Base-by-base conservation (phyloP, 2,329 filamentous ascomycete genomes). In the Colletotrichum neosansevieriae region DNA sequence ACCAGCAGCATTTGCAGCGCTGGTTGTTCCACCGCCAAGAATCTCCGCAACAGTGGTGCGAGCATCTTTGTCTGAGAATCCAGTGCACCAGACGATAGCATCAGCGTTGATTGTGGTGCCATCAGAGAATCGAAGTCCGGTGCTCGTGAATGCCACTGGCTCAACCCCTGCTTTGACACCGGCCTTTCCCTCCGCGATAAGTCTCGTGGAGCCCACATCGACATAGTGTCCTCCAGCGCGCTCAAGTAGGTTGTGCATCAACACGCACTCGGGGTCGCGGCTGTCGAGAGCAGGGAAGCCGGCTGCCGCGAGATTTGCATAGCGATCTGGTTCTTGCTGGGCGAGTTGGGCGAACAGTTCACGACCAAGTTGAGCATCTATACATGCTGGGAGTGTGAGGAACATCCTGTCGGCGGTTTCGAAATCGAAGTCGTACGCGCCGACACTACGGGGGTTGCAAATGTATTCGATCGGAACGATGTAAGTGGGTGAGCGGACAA, bases 11-110 rank as follows among this genome's bases (percentile, higher is more conserved):
- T 29, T 29, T 6, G 17, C 7, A 11, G 9, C 42, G 29, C 49
- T 40, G 2, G 57, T 42, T 0, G 77, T 54, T 1, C 58, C 67
- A 11, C 64, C 73, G 4, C 76, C 76, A 6, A 80, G 61, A 3
- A 79, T 72, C 50, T 76, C 75, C 1, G 71, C 72, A 0, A 74
- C 75, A 2, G 71, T 74, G 4, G 67, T 50, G 3, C 75, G 71
- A 19, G 72, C 74, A 60, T 83, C 72, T 49, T 64, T 72, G 69
- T 79, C 77, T 5, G 65, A 70, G 59, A 77, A 80, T 6, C 78
- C 78, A 1, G 78, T 80, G 58, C 77, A 80, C 77, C 78, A 79
- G 1, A 80, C 54, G 2, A 80, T 67, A 2, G 75, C 78, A 68
- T 80, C 77, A 0, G 73, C 73, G n/a, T 79, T 75, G 10, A 76